These are phyloP conservation scores for Xylaria telfairii DNA, from an alignment of 495 filamentous ascomycete genomes.

Conservation along the genomic window DNA sequence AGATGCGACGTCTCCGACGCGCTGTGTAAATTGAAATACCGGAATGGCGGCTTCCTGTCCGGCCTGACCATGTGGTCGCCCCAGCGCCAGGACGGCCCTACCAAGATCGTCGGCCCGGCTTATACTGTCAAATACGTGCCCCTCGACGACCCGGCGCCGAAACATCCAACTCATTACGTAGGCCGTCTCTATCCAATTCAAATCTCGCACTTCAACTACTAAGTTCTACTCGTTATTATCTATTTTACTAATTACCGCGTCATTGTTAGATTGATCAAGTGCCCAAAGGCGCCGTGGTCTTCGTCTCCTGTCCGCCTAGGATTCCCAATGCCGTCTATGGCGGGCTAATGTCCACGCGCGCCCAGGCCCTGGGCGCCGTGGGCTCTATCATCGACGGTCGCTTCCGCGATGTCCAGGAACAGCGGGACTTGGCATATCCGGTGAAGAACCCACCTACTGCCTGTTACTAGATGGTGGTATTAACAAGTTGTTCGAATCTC, in stretches of 20 bases:
- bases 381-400: constrained; percentile 63
- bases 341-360: constrained; percentile 64
- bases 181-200: constrained; percentile 18
- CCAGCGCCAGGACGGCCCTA: constrained; percentile 52
- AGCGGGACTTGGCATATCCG: constrained; percentile 58
- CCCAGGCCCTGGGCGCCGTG: constrained; percentile 51
- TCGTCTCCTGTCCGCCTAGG: constrained; percentile 60
- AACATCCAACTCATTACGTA: constrained; percentile 56
- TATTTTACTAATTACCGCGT: background rate
- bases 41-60: constrained; percentile 62
- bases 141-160: constrained; percentile 52
- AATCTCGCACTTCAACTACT: constrained; percentile 3
- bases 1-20: constrained; percentile 57
- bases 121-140: constrained; percentile 63
- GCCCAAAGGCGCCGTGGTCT: constrained; percentile 57
- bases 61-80: constrained; percentile 66
- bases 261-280: constrained; percentile 57
- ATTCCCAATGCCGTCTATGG: constrained; percentile 64
- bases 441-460: constrained; percentile 30
- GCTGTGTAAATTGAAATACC: constrained; percentile 55
- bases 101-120: constrained; percentile 63
- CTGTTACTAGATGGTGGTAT: constrained; percentile 3
- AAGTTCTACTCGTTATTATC: background rate
- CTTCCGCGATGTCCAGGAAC: constrained; percentile 65
- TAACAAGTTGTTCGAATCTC: background rate